Evolutionary conservation across 2,329 filamentous ascomycete genomes (phyloP).

Genomic region (Ascochyta viciae-villosae): DNA sequence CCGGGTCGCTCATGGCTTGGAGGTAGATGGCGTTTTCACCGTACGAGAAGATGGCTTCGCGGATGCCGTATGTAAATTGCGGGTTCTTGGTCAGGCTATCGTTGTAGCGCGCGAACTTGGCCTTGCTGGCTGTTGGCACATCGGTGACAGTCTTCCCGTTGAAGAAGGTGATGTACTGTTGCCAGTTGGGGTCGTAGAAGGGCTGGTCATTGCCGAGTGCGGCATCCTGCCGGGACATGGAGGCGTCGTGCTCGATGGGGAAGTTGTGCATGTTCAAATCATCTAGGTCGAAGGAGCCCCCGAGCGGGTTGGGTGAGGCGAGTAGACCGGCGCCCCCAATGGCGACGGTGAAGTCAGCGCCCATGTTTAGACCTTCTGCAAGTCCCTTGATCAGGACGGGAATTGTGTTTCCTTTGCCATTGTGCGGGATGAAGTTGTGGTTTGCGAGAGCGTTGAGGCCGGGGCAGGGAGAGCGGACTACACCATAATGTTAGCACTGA

Average conservation of each 20-base stretch:
- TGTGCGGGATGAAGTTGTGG: slow-evolving; percentile 27
- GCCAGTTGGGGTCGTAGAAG: slow-evolving; percentile 20
- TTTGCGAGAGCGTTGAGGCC: slow-evolving; percentile 27
- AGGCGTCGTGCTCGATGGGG: slow-evolving; percentile 32
- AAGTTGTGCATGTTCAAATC: slow-evolving; percentile 27
- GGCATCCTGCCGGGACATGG: slow-evolving; percentile 26
- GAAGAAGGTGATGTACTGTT: slow-evolving; percentile 25
- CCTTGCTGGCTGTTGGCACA: slow-evolving; percentile 16
- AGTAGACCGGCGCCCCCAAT: slow-evolving; percentile 22
- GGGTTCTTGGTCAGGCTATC: slow-evolving; percentile 22
- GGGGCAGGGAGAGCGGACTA: slow-evolving; percentile 27
- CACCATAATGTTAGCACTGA: not conserved
- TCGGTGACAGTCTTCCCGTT: slow-evolving; percentile 16
- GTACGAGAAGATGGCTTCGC: slow-evolving; percentile 23
- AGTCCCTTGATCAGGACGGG: slow-evolving; percentile 25
- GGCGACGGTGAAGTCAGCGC: slow-evolving; percentile 24
- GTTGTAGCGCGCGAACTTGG: slow-evolving; percentile 19
- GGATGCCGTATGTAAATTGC: slow-evolving; percentile 16
- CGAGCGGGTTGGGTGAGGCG: slow-evolving; percentile 22
- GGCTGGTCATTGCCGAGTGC: slow-evolving; percentile 19
- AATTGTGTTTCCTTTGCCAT: slow-evolving; percentile 24
- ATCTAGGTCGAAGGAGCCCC: slow-evolving; percentile 26
- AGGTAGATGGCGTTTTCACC: slow-evolving; percentile 27
- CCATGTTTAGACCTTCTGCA: slow-evolving; percentile 25
- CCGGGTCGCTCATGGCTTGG: slow-evolving; percentile 16